Base-by-base conservation (phyloP, 2,329 filamentous ascomycete species). In the Ophiostoma sp. region DNA sequence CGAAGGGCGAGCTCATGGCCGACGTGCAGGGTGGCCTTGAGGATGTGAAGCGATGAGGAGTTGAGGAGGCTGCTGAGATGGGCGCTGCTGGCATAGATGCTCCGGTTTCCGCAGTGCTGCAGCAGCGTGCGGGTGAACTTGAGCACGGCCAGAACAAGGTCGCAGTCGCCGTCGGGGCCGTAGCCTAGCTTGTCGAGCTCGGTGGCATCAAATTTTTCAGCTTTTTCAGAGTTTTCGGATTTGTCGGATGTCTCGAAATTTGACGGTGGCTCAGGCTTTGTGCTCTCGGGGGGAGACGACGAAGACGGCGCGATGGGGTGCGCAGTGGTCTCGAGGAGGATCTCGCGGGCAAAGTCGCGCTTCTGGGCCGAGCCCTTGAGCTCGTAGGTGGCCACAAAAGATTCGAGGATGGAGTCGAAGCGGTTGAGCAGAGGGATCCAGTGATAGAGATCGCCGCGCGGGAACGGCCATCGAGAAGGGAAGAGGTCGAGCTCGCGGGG, bases 371-470 rank as follows among this genome's bases (percentile, higher is more conserved):
- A 93, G 71, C 90, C 86, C 72, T 88, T 87, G 70, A 99, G 83
- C 72, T 88, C 88, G 81, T 99, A 99, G 74, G 88, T 89, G 70
- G 87, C 84, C 79, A 89, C 93, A 78, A 96, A 93, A 54, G 87
- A 83, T 75, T 96, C 92, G 57, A 99, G 83, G 73, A 98, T 89
- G 76, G 87, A 87, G 80, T 99, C 95, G 79, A 99, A 98, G 71
- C 93, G 90, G 79, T 99, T 96, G 72, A 99, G 82, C 33, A 97
- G 86, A 36, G 92, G 90, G 74, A 99, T 97, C 96, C 96, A 99
- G 83, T 99, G 94, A 78, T 98, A 98, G 39, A 98, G 83, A 79
- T 99, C 95, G 72, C 95, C 96, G 78, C 94, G 88, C 54, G 94
- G 94, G 77, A 98, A 96, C 1, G 94, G 93, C 95, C 95, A 99